Percentiles rank a stretch among this genome's conserved stretches.
These are phyloP conservation scores for Peronospora destructor DNA, from an alignment of 352 stramenopile species.

Conservation along the genomic window DNA sequence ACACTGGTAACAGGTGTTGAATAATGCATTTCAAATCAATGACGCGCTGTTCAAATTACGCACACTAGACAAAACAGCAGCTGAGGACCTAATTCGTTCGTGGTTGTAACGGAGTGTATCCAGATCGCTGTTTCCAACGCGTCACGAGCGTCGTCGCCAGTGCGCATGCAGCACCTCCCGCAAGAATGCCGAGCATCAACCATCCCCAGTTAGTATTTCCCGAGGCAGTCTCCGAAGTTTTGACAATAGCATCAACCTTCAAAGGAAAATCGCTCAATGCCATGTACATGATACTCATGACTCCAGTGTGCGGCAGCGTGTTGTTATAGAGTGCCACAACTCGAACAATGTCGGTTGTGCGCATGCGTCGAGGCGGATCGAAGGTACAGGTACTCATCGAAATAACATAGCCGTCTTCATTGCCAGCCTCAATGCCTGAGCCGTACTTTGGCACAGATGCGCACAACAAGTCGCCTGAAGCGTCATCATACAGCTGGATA, in stretches of 20 bases:
- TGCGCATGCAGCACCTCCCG: slow-evolving; percentile 21
- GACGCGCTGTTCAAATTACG: neutral
- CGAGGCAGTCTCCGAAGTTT: slow-evolving; percentile 5
- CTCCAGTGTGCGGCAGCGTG: slow-evolving; percentile 62
- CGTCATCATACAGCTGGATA: slow-evolving; percentile 69
- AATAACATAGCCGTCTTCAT: slow-evolving; percentile 66
- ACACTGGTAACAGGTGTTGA: slow-evolving; percentile 5
- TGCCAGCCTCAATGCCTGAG: slow-evolving; percentile 42
- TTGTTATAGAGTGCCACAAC: slow-evolving; percentile 80
- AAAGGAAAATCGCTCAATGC: slow-evolving; percentile 53
- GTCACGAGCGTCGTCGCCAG: slow-evolving; percentile 19
- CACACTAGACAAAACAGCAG: neutral
- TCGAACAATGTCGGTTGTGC: slow-evolving; percentile 59
- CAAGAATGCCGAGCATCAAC: slow-evolving; percentile 20
- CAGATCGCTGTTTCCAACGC: slow-evolving; percentile 45
- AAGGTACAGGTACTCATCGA: slow-evolving; percentile 75
- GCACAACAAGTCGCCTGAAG: slow-evolving; percentile 57
- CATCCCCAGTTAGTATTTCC: slow-evolving; percentile 8
- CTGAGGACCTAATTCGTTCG: slow-evolving; percentile 9
- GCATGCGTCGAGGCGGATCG: slow-evolving; percentile 59
- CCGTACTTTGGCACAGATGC: slow-evolving; percentile 62
- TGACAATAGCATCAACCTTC: slow-evolving; percentile 11
- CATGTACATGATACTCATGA: slow-evolving; percentile 78
- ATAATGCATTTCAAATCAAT: slow-evolving; percentile 14
- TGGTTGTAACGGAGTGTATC: slow-evolving; percentile 40